Evolutionary conservation across 2,329 filamentous ascomycete species (phyloP).

Genomic region (Diplodia scrobiculata): DNA sequence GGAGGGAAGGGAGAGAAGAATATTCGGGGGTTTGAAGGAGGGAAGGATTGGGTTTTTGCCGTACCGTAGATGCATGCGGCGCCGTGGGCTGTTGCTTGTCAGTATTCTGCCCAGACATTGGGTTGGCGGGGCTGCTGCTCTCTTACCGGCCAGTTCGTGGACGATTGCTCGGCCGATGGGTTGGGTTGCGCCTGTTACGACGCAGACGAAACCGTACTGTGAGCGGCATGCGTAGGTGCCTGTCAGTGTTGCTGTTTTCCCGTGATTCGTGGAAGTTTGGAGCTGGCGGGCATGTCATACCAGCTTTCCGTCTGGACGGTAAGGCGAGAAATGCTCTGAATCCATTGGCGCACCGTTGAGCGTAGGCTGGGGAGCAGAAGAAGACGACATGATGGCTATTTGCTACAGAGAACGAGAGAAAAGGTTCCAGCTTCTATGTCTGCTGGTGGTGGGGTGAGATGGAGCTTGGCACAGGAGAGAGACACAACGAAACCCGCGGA

Average conservation of each 20-base stretch:
- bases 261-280: not conserved
- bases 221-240: not conserved
- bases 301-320: conserved; percentile 60
- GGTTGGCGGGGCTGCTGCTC: no score
- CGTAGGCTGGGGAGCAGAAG: not conserved
- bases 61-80: conserved; percentile 62
- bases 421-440: not conserved
- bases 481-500: not conserved
- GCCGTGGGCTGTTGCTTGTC: conserved; percentile 55
- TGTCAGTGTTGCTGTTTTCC: not conserved
- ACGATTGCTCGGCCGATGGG: conserved; percentile 64
- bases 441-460: not conserved
- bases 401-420: not conserved
- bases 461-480: not conserved
- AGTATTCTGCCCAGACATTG: no score
- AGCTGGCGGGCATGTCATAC: conserved; percentile 40
- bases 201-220: conserved; percentile 65
- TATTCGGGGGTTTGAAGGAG: no score
- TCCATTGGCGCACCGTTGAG: conserved; percentile 34
- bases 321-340: conserved; percentile 59
- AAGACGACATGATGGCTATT: not conserved
- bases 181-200: conserved; percentile 64
- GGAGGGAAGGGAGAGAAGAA: not conserved
- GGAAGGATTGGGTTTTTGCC: no score
- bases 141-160: conserved; percentile 59